Conservation (phyloP, 1,139 yeast species). For the Blastobotrys buckinghamii region DNA sequence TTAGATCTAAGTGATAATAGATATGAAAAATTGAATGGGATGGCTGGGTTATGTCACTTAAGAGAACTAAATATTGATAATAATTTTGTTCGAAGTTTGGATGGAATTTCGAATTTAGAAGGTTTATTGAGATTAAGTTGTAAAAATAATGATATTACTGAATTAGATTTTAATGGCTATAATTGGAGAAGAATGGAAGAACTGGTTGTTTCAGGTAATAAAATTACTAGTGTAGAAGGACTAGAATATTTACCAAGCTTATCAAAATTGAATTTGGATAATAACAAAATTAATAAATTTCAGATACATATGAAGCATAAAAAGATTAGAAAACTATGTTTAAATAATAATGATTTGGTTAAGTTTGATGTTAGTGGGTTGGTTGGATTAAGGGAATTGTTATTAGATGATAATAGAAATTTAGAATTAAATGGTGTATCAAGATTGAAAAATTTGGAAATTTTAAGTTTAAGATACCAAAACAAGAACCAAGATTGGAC, state of each 20-base stretch:
- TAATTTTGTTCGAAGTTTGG: constrained; percentile 26
- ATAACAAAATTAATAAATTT: constrained; percentile 20
- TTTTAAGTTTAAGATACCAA: constrained; percentile 8
- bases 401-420: constrained; percentile 15
- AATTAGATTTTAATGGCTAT: constrained; percentile 22
- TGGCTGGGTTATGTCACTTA: constrained; percentile 29
- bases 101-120: constrained; percentile 28
- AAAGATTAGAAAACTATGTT: constrained; percentile 14
- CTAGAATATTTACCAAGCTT: constrained; percentile 23
- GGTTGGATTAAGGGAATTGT: constrained; percentile 16
- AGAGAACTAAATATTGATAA: constrained; percentile 28
- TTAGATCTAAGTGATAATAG: constrained; percentile 31
- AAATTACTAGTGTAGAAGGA: constrained; percentile 23
- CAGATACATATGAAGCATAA: constrained; percentile 11
- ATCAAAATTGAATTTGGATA: constrained; percentile 23
- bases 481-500: constrained; percentile 12
- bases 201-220: constrained; percentile 25
- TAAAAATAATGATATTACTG: constrained; percentile 23
- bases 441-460: constrained; percentile 13
- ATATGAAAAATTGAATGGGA: constrained; percentile 30
- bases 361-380: constrained; percentile 16
- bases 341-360: constrained; percentile 16
- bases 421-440: constrained; percentile 14
- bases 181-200: constrained; percentile 25
- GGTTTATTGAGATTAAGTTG: constrained; percentile 29